phyloP scores from a whole-genome alignment of 495 filamentous ascomycete genomes.

The Penicillium chermesinum region DNA sequence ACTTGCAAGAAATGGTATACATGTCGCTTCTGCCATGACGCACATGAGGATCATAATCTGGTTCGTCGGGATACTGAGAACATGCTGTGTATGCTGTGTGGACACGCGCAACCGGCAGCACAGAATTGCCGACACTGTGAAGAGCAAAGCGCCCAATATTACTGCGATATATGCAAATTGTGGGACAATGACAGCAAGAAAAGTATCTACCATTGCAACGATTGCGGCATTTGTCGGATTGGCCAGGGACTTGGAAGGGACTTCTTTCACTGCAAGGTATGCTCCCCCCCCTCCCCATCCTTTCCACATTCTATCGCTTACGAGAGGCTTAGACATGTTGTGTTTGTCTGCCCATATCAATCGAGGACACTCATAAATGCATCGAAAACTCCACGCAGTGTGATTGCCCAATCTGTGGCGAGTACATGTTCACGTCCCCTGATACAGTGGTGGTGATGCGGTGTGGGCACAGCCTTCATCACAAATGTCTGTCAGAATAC shows the following conservation, averaged over 20 bases:
- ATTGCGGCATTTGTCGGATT: conserved; percentile 92
- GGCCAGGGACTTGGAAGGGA: conserved; percentile 92
- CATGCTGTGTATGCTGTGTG: conserved; percentile 98
- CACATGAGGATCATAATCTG: conserved; percentile 74
- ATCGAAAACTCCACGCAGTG: conserved; percentile 92
- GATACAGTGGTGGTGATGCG: conserved; percentile 86
- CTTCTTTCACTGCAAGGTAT: conserved; percentile 95
- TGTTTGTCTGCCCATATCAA: conserved; percentile 83
- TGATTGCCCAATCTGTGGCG: conserved; percentile 96
- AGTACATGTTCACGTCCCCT: conserved; percentile 95
- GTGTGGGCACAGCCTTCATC: conserved; percentile 94
- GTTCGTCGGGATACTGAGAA: conserved; percentile 79
- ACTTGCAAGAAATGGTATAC: conserved; percentile 90
- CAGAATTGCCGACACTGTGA: conserved; percentile 74
- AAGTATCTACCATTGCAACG: conserved; percentile 92
- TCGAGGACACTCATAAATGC: conserved; percentile 79
- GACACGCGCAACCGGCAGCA: conserved; percentile 73
- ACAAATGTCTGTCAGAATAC: conserved; percentile 76
- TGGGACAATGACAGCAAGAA: conserved; percentile 93
- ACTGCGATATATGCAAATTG: conserved; percentile 89
- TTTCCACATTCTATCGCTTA: conserved; percentile 4
- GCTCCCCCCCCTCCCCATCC: conserved; percentile 5
- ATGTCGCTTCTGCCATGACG: conserved; percentile 93
- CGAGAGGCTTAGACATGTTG: conserved; percentile 62
- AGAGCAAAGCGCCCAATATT: conserved; percentile 80